Base-by-base conservation (phyloP, 2,329 filamentous ascomycete genomes). In the Sporothrix euskadiensis region DNA sequence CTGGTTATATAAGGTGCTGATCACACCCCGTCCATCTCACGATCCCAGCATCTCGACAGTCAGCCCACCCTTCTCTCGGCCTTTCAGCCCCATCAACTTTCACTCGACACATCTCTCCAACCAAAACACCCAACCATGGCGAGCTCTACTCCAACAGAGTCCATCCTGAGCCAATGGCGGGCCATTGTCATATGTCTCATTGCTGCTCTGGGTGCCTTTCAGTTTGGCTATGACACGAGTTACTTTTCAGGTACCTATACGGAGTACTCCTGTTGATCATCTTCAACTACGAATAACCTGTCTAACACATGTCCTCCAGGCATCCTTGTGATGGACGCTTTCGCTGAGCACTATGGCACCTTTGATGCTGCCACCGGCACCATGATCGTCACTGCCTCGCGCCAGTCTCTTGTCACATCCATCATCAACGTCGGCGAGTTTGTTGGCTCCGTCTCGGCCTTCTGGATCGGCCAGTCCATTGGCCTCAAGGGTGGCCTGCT, bases 391-490 rank as follows among this genome's bases (percentile, higher is more conserved):
- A 10, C 44, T 4, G 41, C 65, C 0, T 52, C 65, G 19, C 65
- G 65, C 7, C 65, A 69, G 44, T 69, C 65, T 10, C 65, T 69
- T 6, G 65, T 69, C 26, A 69, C 65, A 4, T 69, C 65, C 65
- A 69, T 69, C 44, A 69, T 69, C 44, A 69, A 69, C 65, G 65
- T 35, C 16, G 65, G 65, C 65, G 65, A 69, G 65, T 54, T 69
- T 35, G 44, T 54, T 14, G 65, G 65, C 3, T 5, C 65, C 12
- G 44, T 35, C 12, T 49, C 65, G 7, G 65, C 65, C n/a, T 69
- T 69, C 19, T 69, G 65, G 65, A 69, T 69, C 30, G 65, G 65
- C 22, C 65, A 69, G 65, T 9, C 26, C n/a, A n/a, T 52, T n/a
- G 65, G 65, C 26, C 22, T 69, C 8, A 47, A 26, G 7, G 65